Evolutionary conservation across 108 stramenopile species (phyloP).

Genomic region (Conticribra guillardii): DNA sequence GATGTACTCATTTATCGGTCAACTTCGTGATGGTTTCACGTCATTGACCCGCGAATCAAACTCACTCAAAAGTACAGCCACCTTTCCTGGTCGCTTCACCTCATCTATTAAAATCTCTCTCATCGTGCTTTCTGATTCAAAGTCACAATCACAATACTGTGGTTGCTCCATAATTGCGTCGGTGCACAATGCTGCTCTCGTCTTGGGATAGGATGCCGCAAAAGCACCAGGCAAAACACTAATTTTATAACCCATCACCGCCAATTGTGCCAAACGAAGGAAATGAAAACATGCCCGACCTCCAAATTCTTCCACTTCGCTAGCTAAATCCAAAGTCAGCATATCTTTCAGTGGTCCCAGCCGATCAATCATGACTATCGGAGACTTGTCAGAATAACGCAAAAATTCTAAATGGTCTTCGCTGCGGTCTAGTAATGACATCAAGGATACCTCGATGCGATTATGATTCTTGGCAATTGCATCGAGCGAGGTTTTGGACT

Average conservation of each 20-base stretch:
- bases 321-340: slow-evolving; percentile 61
- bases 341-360: slow-evolving; percentile 63
- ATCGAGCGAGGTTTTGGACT: slow-evolving; percentile 21
- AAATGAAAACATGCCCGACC: slow-evolving; percentile 72
- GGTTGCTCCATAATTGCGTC: slow-evolving; percentile 13
- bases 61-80: slow-evolving; percentile 54
- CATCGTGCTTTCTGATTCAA: slow-evolving; percentile 45
- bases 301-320: slow-evolving; percentile 79
- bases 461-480: slow-evolving; percentile 43
- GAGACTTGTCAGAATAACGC: slow-evolving; percentile 60
- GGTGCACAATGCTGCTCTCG: slow-evolving; percentile 36
- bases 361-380: slow-evolving; percentile 77
- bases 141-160: slow-evolving; percentile 30
- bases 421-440: slow-evolving; percentile 43
- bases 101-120: slow-evolving; percentile 66
- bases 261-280: slow-evolving; percentile 72
- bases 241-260: slow-evolving; percentile 64
- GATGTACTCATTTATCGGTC: too few relatives aligned
- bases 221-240: slow-evolving; percentile 71
- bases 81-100: slow-evolving; percentile 63
- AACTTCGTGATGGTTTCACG: neutral
- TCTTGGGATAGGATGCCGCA: slow-evolving; percentile 58
- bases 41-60: slow-evolving; percentile 13
- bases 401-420: slow-evolving; percentile 38
- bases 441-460: slow-evolving; percentile 41